Base-by-base conservation (phyloP, 306 rosid genomes). In the Prunus fruticosa region DNA sequence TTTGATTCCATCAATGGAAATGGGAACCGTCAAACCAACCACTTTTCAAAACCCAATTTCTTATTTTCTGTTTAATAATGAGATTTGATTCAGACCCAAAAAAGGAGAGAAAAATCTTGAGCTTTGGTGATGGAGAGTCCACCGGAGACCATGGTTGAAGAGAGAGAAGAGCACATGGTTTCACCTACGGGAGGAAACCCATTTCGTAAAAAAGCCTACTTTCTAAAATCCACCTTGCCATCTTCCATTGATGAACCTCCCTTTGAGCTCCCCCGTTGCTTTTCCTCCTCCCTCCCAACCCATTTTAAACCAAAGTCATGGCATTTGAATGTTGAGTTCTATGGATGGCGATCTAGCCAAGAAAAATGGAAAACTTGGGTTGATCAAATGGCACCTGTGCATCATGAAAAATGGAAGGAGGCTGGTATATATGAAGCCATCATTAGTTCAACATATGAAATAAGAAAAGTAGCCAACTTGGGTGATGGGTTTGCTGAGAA, bases 141-240 rank as follows among this genome's bases (percentile, higher is more conserved):
- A 60, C 1, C 10, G n/a, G 74, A 77, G 52, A 34, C 79, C 50
- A 74, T 79, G 3, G 76, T 83, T 46, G 89, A 84, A 23, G 71
- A 43, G 52, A 86, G 82, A 32, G 69, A 86, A 34, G 83, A 72
- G 50, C 2, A 76, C 23, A 88, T 90, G 89, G 77, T 90, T 80
- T 83, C 93, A 43, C 88, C 88, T 2, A 76, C 65, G 12, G 88
- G 86, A n/a, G 84, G 86, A 1, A 76, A 56, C 23, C 83, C 86
- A 75, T 62, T 56, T 41, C 9, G 43, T 8, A 86, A 88, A 83
- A 52, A 20, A 3, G 85, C 87, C 3, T 82, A 78, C 61, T 88
- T 83, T 74, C 84, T 86, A 6, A 73, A 68, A 15, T 72, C 85
- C 2, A 32, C 13, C 57, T 10, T 38, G 57, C 67, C 61, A 28